Percentiles rank a stretch among this genome's conserved stretches.
Evolutionary conservation across 345 rosid species (phyloP).

Genomic region (Linum tenue): DNA sequence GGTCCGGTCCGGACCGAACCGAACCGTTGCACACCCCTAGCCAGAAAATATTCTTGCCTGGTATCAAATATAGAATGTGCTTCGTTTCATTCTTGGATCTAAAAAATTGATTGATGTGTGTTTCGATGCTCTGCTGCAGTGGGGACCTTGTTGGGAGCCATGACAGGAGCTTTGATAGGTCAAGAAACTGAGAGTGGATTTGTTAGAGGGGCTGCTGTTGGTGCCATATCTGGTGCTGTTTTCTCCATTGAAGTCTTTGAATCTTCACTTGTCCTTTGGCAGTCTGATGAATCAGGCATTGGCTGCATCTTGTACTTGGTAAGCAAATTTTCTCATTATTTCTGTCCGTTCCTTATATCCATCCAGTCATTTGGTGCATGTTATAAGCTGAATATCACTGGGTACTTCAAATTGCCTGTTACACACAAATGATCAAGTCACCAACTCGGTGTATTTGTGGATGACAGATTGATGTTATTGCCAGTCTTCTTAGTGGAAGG

Average conservation of each 20-base stretch:
- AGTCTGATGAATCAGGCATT: conserved; percentile 80
- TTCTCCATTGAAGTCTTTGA: conserved; percentile 97
- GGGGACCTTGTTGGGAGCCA: conserved; percentile 91
- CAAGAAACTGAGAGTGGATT: conserved; percentile 99
- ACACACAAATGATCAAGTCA: background rate
- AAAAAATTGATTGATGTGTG: conserved; percentile 8
- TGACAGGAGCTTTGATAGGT: conserved; percentile 98
- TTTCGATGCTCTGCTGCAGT: conserved; percentile 37
- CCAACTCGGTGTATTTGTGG: background rate
- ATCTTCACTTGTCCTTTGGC: conserved; percentile 94
- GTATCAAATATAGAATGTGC: background rate
- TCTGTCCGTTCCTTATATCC: background rate
- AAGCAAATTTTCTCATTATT: conserved; percentile 16
- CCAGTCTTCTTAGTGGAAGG: conserved; percentile 95
- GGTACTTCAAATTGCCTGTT: background rate
- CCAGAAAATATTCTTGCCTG: background rate
- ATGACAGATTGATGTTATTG: conserved; percentile 87
- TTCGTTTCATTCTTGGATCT: background rate
- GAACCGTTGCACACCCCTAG: too few relatives aligned
- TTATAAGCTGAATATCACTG: background rate
- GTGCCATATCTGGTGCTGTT: conserved; percentile 99
- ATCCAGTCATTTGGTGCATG: background rate
- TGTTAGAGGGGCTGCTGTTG: conserved; percentile 91
- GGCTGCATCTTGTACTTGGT: conserved; percentile 94
- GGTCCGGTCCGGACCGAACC: too few relatives aligned